phyloP scores from a whole-genome alignment of 306 rosid genomes.

The Potentilla sterilis region DNA sequence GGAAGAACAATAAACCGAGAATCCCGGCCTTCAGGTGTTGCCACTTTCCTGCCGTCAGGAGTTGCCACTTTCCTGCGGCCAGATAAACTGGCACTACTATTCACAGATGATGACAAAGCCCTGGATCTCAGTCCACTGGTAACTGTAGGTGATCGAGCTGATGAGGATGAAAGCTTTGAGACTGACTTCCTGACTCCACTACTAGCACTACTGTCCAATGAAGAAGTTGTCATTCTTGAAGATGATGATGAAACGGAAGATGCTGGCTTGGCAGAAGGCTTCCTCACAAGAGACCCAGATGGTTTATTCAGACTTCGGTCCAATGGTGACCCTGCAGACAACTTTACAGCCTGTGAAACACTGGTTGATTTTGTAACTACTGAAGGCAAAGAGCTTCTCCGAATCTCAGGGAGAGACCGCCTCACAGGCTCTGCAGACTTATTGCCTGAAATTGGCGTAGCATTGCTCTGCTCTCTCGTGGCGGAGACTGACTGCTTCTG shows the following conservation, averaged over 20 bases:
- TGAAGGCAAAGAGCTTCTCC: slow-evolving; percentile 59
- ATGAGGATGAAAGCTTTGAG: slow-evolving; percentile 57
- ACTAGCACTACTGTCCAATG: slow-evolving; percentile 56
- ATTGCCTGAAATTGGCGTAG: slow-evolving; percentile 28
- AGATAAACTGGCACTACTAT: slow-evolving; percentile 55
- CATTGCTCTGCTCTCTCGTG: slow-evolving; percentile 24
- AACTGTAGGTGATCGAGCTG: slow-evolving; percentile 47
- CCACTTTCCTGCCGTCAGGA: slow-evolving; percentile 61
- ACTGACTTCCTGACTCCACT: slow-evolving; percentile 57
- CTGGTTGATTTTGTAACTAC: slow-evolving; percentile 38
- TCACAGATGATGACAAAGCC: slow-evolving; percentile 55
- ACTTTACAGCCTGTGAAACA: slow-evolving; percentile 43
- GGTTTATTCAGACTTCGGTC: slow-evolving; percentile 41
- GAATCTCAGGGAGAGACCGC: slow-evolving; percentile 72
- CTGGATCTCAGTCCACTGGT: slow-evolving; percentile 58
- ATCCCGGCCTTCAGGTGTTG: slow-evolving; percentile 67
- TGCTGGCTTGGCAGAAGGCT: slow-evolving; percentile 51
- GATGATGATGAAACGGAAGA: slow-evolving; percentile 46
- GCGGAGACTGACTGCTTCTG: slow-evolving; percentile 55
- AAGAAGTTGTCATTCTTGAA: slow-evolving; percentile 45
- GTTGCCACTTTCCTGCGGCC: slow-evolving; percentile 62
- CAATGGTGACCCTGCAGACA: slow-evolving; percentile 34
- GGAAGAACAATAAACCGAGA: slow-evolving; percentile 79
- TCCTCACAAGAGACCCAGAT: slow-evolving; percentile 39
- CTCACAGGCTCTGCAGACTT: slow-evolving; percentile 43